Evolutionary conservation across 192 early-diverging fungal genomes (phyloP).

Genomic region (Backusella tarrabulga): DNA sequence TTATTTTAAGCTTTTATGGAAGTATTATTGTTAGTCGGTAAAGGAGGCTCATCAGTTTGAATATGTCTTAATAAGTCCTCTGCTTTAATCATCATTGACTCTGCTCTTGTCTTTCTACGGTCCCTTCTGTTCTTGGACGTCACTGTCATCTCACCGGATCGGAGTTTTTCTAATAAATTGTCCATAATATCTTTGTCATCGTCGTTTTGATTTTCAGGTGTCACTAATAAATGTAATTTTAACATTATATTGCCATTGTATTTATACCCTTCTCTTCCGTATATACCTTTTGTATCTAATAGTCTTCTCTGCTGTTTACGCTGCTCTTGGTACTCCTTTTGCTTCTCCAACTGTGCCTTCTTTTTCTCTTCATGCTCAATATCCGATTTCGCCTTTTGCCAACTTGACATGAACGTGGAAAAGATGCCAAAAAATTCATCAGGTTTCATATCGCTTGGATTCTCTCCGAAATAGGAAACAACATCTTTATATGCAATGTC

Average conservation of each 20-base stretch:
- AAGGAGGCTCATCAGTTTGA: conserved; percentile 36
- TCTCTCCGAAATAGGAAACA: conserved; percentile 71
- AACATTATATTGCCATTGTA: background rate
- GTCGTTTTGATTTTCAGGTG: conserved; percentile 39
- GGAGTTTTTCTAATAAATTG: conserved; percentile 67
- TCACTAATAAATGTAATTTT: conserved; percentile 2
- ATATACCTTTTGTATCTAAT: conserved; percentile 18
- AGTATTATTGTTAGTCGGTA: background rate
- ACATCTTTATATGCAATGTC: conserved; percentile 68
- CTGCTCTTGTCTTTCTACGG: conserved; percentile 20
- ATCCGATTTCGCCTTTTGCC: conserved; percentile 57
- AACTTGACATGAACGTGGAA: conserved; percentile 74
- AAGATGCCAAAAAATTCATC: conserved; percentile 91
- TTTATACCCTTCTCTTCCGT: background rate
- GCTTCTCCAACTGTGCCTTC: conserved; percentile 40
- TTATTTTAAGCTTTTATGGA: background rate
- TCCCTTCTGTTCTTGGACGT: conserved; percentile 34
- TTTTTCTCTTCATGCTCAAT: conserved; percentile 32
- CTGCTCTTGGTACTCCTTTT: conserved; percentile 25
- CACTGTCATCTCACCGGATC: conserved; percentile 61
- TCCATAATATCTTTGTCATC: conserved; percentile 78
- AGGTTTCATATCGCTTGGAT: conserved; percentile 65
- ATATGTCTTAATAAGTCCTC: conserved; percentile 42
- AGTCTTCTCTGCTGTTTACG: conserved; percentile 4
- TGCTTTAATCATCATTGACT: conserved; percentile 39